Conservation (phyloP, 78 protist genomes). For the Cavenderia fasciculata region DNA sequence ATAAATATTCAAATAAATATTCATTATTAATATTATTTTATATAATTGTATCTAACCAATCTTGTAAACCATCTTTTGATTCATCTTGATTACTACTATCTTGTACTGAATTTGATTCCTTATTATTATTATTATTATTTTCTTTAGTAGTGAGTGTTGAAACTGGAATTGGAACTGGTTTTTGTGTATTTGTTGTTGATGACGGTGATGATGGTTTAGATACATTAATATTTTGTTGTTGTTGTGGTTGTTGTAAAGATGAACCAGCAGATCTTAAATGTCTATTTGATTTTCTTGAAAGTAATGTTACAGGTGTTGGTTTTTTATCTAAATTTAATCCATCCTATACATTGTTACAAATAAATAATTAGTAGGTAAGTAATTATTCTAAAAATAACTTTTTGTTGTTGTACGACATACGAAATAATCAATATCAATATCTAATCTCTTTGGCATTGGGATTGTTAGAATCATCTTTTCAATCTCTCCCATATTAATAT, state of each 20-base stretch:
- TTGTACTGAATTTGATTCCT: background rate
- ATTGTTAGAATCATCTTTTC: slow-evolving; percentile 18
- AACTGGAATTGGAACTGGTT: background rate
- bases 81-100: background rate
- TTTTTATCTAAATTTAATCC: slow-evolving; percentile 15
- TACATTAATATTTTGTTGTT: background rate
- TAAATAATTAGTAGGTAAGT: background rate
- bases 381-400: background rate
- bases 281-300: slow-evolving; percentile 53
- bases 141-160: background rate
- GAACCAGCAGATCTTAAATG: slow-evolving; percentile 6
- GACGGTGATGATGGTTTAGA: background rate
- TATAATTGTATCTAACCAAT: slow-evolving; percentile 58
- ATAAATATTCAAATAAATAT: too few relatives aligned
- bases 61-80: background rate
- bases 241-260: slow-evolving; percentile 3
- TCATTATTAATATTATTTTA: slow-evolving; percentile 3
- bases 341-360: background rate
- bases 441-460: slow-evolving; percentile 24
- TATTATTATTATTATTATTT: background rate
- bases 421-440: slow-evolving; percentile 35
- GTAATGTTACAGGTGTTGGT: slow-evolving; percentile 2
- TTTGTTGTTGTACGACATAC: background rate
- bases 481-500: slow-evolving; percentile 7
- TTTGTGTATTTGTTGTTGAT: background rate